Evolutionary conservation across 345 rosid genomes (phyloP), one percentile per base, ranked within the genome.

Genomic region (Camelina sativa): DNA sequence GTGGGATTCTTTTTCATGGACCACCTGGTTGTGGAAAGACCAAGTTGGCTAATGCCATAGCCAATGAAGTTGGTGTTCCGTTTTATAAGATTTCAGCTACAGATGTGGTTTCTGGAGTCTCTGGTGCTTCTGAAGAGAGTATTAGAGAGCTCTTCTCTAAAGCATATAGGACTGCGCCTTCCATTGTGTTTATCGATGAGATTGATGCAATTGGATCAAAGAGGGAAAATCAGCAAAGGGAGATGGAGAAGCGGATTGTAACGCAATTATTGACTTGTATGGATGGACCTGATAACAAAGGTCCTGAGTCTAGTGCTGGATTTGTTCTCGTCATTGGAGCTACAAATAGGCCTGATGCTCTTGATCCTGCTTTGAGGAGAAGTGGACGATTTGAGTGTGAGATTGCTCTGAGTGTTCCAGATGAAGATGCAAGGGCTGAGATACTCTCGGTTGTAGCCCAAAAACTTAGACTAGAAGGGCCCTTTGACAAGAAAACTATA

Each of bases 141-240:
- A 87, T 91, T 20, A 80, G 96, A 55, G 95, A 90, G 10, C 93
- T 91, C 48, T 94, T 91, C 82, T 58, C 85, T 5, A 91, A 94
- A 84, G 97, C 96, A 25, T 82, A 83, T 67, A 85, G 82, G 69
- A 87, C 86, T 60, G 89, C 97, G 34, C 98, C 97, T 43, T 89
- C 98, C 3, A 87, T 94, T 65, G 85, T 94, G 35, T 91, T 89
- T 79, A 94, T 94, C 71, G 97, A 94, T 74, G 97, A 94, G 82
- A 90, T 94, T 72, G 97, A 91, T 80, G 97, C 93, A 1, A 90
- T 94, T 80, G 98, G 91, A 69, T 91, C 97, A 5, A 94, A 94
- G 76, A 84, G 95, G 53, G 96, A 90, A 70, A 87, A 85, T 76
- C 85, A 88, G 57, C 95, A 87, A 76, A 87, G 93, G 78, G 98